Evolutionary conservation across 306 rosid genomes (phyloP), one percentile per base, ranked within the genome.

Genomic region (Citrullus colocynthis): DNA sequence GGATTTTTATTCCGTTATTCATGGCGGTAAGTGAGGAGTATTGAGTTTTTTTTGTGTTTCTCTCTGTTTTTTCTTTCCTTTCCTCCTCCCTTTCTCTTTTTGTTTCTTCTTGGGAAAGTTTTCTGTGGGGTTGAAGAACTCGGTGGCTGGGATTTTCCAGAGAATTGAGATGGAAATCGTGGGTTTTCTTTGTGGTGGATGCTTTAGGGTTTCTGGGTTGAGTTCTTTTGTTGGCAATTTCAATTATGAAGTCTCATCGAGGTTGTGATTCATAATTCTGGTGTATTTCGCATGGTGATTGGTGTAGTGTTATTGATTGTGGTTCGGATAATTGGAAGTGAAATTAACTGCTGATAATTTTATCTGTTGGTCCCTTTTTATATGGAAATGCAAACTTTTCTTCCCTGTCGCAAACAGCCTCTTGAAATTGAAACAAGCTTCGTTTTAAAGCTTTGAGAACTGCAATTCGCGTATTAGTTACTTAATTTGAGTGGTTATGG

Each of bases 151-250:
- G 21, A 65, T 65, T 67, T 67, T 42, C 36, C 14, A 24, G 21
- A 72, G n/a, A 72, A 49, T 49, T 49, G 36, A 49, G 42, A 49
- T 54, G 44, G 3, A 54, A 55, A 74, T 74, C 12, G 13, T 2
- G 32, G 78, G 60, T 62, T 32, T 52, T 21, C 18, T 74, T n/a
- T 75, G 20, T 36, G 51, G 44, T 75, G 13, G 65, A 55, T 55
- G 78, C n/a, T 55, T 32, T 55, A 75, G 65, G 51, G 65, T 75
- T 75, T 75, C 51, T 32, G 78, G 52, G 48, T 75, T 32, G n/a
- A 48, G 65, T 75, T 74, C 1, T 30, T 52, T 28, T 52, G 30
- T 34, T 34, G 37, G 14, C 18, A 17, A 30, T 52, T 74, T 76
- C 69, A 56, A n/a, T 56, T 76, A 5, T 57, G 69, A 24, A 76